Evolutionary conservation across 148 eudicot genomes (phyloP).

Genomic region (Vaccinium macrocarpon): DNA sequence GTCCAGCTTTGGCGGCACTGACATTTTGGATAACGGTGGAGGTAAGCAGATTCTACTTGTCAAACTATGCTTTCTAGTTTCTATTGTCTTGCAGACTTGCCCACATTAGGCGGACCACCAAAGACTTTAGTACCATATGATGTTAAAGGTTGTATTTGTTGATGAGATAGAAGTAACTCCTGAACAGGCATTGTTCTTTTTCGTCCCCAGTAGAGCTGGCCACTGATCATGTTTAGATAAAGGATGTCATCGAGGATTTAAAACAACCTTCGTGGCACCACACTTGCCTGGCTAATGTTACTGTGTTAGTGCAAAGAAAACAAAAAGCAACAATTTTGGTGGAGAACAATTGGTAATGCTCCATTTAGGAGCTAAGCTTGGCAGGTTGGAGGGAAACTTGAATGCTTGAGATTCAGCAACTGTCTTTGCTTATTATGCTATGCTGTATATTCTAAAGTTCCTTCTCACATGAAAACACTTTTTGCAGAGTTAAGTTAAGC

Average conservation of each 20-base stretch:
- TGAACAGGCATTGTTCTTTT: not conserved
- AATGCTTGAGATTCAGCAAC: not conserved
- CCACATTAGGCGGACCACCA: not conserved
- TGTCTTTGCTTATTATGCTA: not conserved
- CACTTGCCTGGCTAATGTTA: not conserved
- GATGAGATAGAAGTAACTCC: not conserved
- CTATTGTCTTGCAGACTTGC: not conserved
- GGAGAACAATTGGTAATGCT: not conserved
- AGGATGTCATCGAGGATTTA: not conserved
- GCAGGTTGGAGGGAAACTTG: not conserved
- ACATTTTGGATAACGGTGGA: constrained; percentile 80
- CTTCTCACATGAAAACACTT: not conserved
- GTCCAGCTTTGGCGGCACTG: constrained; percentile 76
- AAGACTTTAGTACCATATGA: not conserved
- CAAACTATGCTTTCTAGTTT: constrained; percentile 2
- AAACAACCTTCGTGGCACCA: not conserved
- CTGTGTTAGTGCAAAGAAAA: not conserved
- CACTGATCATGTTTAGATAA: not conserved
- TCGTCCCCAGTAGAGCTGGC: not conserved
- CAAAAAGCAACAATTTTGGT: not conserved
- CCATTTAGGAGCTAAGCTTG: not conserved
- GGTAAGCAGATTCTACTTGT: constrained; percentile 42
- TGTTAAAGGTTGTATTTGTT: not conserved
- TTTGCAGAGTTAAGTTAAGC: not conserved
- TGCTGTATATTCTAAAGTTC: not conserved